Evolutionary conservation across 2,329 filamentous ascomycete genomes (phyloP).

Genomic region (Penicillium oxalicum): DNA sequence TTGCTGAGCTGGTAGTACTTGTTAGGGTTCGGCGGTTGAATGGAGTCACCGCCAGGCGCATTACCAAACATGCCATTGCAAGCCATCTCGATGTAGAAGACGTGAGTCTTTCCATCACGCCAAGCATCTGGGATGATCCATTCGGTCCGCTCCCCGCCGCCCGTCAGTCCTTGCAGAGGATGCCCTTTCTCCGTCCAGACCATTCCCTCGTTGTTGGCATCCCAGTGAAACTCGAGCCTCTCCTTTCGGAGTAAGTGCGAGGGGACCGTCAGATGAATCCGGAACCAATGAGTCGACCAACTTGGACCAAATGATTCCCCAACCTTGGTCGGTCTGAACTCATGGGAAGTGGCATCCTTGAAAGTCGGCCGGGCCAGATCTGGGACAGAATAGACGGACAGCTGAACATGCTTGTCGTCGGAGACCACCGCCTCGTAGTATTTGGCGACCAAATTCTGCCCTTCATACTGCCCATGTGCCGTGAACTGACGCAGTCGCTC

Average conservation of each 20-base stretch:
- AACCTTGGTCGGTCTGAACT: constrained; percentile 67
- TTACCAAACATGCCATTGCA: constrained; percentile 99
- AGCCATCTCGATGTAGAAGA: constrained; percentile 95
- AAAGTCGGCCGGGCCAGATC: constrained; percentile 75
- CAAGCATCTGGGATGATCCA: constrained; percentile 82
- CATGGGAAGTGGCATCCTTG: constrained; percentile 69
- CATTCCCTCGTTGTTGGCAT: constrained; percentile 88
- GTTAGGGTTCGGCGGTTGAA: constrained; percentile 84
- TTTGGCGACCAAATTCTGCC: constrained; percentile 70
- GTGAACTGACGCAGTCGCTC: constrained; percentile 79
- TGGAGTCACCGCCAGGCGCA: constrained; percentile 72
- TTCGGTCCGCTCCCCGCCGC: constrained; percentile 78
- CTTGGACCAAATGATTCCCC: constrained; percentile 84
- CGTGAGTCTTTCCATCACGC: constrained; percentile 78
- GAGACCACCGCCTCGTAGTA: constrained; percentile 62
- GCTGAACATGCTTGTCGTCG: constrained; percentile 70
- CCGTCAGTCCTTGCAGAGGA: constrained; percentile 85
- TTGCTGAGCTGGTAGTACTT: constrained; percentile 68
- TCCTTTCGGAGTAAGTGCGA: constrained; percentile 65
- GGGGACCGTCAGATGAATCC: constrained; percentile 71
- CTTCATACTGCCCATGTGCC: constrained; percentile 68
- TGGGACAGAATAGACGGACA: constrained; percentile 81
- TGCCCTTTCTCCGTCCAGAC: constrained; percentile 88
- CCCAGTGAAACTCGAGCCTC: constrained; percentile 92
- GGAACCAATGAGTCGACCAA: constrained; percentile 98